Base-by-base conservation (phyloP, 148 eudicot species). In the Vaccinium darrowii region DNA sequence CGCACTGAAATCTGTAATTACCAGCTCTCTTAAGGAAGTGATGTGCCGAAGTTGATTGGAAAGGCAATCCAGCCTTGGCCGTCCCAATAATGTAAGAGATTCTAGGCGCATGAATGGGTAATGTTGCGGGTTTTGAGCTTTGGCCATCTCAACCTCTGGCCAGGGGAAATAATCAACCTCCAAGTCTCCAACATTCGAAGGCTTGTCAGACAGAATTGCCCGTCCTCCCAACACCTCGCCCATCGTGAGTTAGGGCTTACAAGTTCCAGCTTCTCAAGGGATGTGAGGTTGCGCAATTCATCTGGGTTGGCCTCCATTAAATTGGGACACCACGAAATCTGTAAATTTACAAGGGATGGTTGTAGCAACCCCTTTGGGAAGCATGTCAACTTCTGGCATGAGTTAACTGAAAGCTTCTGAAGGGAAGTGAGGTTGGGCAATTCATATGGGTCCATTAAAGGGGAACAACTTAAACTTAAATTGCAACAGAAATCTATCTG, bases 381-480 rank as follows among this genome's bases (percentile, higher is more conserved):
- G 60, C 60, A 56, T 56, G 18, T 56, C 60, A 56, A 56, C 60
- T 56, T 1, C 0, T 0, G 0, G 60, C 60, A 56, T 0, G 0
- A 0, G 4, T 0, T 3, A 56, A 56, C 15, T 15, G 0, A 0
- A 56, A 58, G n/a, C 0, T 18, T 0, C 63, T 18, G 19, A 58
- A 58, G 63, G n/a, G 63, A 58, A 6, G 63, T 58, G n/a, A 58
- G 18, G 63, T 58, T 58, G 18, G 8, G 0, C 18, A 58, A 19
- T 15, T 58, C 8, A 19, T 18, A 6, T 4, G n/a, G n/a, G 8
- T 3, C 8, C 63, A 0, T 58, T 19, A 19, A 19, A 58, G 18
- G 18, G 18, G 0, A 1, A 58, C n/a, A 30, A 58, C 0, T 1
- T 5, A 12, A 0, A 51, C 53, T 30, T 30, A 30, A 30, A 30